phyloP scores from a whole-genome alignment of 306 rosid genomes.

The Pterocarpus santalinus region DNA sequence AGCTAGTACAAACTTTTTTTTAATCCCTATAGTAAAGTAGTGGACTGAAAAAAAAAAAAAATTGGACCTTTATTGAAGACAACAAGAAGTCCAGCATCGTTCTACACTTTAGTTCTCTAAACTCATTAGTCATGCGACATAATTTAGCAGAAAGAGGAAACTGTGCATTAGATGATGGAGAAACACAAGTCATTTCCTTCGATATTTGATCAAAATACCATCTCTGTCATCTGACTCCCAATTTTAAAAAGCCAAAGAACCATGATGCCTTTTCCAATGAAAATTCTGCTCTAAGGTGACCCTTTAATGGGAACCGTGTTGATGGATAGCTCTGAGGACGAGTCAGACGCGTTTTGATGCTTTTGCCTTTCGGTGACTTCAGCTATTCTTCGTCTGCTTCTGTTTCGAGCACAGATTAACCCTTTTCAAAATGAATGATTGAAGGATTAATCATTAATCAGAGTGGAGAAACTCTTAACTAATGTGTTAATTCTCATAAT shows the following conservation, averaged over 20 bases:
- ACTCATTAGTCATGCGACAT: neutral
- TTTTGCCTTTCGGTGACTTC: conserved; percentile 12
- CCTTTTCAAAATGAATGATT: neutral
- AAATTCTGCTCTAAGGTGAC: neutral
- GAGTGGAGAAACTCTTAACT: too few relatives aligned
- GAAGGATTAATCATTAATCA: too few relatives aligned
- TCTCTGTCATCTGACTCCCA: neutral
- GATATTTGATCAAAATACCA: neutral
- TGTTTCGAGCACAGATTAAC: neutral
- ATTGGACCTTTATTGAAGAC: too few relatives aligned
- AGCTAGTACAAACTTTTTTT: too few relatives aligned
- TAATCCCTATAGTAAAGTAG: too few relatives aligned
- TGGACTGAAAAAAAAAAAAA: too few relatives aligned
- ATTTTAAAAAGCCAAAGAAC: neutral
- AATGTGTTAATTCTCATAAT: too few relatives aligned
- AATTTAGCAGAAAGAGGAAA: neutral
- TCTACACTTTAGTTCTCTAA: neutral
- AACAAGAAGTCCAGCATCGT: too few relatives aligned
- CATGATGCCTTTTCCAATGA: conserved; percentile 8
- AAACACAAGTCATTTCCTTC: neutral
- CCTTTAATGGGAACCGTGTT: conserved; percentile 25
- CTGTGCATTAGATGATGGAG: neutral
- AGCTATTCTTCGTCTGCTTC: neutral
- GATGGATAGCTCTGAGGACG: neutral
- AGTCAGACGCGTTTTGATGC: conserved; percentile 4